Evolutionary conservation across 768 basidiomycete genomes (phyloP), one percentile per base, ranked within the genome.

Genomic region (Mycena galopus): DNA sequence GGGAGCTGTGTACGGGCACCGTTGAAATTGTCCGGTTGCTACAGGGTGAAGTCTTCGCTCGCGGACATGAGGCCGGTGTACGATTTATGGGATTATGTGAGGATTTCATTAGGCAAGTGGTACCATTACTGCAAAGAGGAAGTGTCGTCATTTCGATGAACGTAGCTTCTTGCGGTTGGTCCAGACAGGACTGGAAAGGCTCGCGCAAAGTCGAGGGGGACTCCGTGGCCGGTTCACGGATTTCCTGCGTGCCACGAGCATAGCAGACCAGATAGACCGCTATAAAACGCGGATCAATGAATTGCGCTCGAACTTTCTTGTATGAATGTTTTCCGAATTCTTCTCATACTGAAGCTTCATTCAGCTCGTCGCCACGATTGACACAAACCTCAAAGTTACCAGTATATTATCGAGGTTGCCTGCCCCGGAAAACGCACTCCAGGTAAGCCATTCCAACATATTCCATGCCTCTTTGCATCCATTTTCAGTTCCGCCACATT

Each of bases 11-110:
- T 23, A 29, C 10, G 11, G n/a, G 47, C 25, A 68, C 17, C 19
- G 25, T 68, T 9, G 67, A 68, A 6, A 68, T 68, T 53, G 67
- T 68, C 2, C 0, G 29, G 17, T 11, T 68, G 3, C 10, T 68
- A 6, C 66, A n/a, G n/a, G 44, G 33, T 4, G 66, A 58, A 50
- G 1, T 67, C 11, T 12, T n/a, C 2, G 39, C 42, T 2, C 66
- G 50, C 25, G 42, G 57, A 1, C 7, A 32, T 3, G 23, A 25
- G 3, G 23, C 2, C 7, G 57, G 10, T 23, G 7, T 39, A 12
- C 66, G 57, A 33, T 51, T 67, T 9, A 37, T 44, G 27, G 53
- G 53, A 21, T 29, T 42, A 2, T 56, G 53, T n/a, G 65, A 67
- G 30, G 16, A 58, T 25, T 50, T 67, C 19, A 67, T 59, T 1